Evolutionary conservation across 2,329 filamentous ascomycete genomes (phyloP), one percentile per base, ranked within the genome.

Genomic region (Chalaropsis thielavioides): DNA sequence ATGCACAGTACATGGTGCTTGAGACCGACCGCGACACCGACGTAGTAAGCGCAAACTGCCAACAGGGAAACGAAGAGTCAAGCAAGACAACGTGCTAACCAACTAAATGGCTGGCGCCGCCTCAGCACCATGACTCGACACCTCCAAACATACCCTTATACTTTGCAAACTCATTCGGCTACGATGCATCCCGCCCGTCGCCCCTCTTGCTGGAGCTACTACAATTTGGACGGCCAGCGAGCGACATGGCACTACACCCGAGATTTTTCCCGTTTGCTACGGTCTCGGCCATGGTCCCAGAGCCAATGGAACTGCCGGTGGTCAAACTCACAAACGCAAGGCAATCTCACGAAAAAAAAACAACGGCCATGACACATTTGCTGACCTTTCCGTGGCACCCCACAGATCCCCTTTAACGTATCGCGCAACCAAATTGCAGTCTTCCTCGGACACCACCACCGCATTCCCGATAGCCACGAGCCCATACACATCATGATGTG

Each of bases 401-500:
- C 17, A 19, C 64, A 84, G 82, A 83, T 84, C 65, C 83, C 82
- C 0, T 84, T 83, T 68, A 73, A 74, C 17, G 78, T 80, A 60
- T 80, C 75, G 27, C 78, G 80, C 2, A 71, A 78, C 15, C 82
- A 85, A 70, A 73, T 86, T 19, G 75, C 83, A 63, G 82, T 82
- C 1, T 82, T 85, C 69, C 75, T 85, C 19, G 83, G 83, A 2
- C 79, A 80, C 61, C 83, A 81, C 24, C 79, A 77, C 65, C 77
- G 85, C 41, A 71, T 83, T 59, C 79, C 77, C 38, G 82, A 84
- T 66, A 71, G 70, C 1, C 76, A 81, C 5, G 82, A 84, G 69
- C 79, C 81, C 0, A 75, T 86, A 7, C 83, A 85, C 67, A 84
- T 85, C 68, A 82, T 85, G 69, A 85, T 85, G 82, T 83, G 85